These are phyloP conservation scores for Sphenostylis stenocarpa DNA, from an alignment of 306 rosid genomes.

Conservation along the genomic window DNA sequence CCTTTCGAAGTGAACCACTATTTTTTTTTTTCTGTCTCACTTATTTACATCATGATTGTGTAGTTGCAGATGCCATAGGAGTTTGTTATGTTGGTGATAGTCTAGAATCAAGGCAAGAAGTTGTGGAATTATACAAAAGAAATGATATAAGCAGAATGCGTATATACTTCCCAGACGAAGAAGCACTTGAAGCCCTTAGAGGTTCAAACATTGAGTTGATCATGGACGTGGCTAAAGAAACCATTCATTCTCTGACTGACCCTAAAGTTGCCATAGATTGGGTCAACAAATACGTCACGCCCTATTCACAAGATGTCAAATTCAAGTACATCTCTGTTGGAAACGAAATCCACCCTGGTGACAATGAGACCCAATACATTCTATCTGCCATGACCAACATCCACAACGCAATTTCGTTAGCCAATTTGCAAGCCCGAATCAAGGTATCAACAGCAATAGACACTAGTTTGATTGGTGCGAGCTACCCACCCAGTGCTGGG, in stretches of 20 bases:
- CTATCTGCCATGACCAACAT: slow-evolving; percentile 44
- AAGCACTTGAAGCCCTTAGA: slow-evolving; percentile 43
- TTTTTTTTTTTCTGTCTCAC: too few relatives aligned
- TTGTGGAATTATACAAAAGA: slow-evolving; percentile 35
- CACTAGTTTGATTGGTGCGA: slow-evolving; percentile 1
- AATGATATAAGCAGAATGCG: slow-evolving; percentile 41
- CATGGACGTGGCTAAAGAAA: slow-evolving; percentile 31
- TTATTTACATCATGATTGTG: too few relatives aligned
- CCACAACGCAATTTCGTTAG: slow-evolving; percentile 32
- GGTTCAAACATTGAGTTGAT: slow-evolving; percentile 55
- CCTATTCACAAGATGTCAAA: slow-evolving; percentile 42
- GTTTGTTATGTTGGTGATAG: slow-evolving; percentile 47
- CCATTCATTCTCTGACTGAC: slow-evolving; percentile 33
- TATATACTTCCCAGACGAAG: slow-evolving; percentile 42
- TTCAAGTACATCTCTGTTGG: slow-evolving; percentile 55
- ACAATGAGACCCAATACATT: slow-evolving; percentile 22
- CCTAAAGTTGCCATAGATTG: slow-evolving; percentile 37
- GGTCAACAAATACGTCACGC: slow-evolving; percentile 34
- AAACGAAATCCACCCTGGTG: slow-evolving; percentile 41
- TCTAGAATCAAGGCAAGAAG: slow-evolving; percentile 45
- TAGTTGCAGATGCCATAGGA: slow-evolving; percentile 52
- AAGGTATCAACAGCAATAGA: slow-evolving; percentile 60
- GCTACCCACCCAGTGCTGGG: slow-evolving; percentile 49
- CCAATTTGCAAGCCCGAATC: slow-evolving; percentile 49
- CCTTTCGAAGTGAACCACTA: too few relatives aligned